Conservation (phyloP, 2,329 filamentous ascomycete genomes). For the Xylaria sp. region DNA sequence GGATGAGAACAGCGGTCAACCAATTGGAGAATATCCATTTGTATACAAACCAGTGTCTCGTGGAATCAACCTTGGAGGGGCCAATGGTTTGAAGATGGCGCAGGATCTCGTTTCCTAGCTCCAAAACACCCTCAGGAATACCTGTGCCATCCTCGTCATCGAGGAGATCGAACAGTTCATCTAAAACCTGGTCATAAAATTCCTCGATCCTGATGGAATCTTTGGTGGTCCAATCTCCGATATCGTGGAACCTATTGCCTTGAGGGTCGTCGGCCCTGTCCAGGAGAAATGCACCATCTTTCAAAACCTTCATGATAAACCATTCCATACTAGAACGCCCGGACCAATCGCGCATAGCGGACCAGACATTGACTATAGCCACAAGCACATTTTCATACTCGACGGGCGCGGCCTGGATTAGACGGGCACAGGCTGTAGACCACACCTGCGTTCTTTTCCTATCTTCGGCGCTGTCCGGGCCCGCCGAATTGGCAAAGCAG, state of each 20-base stretch:
- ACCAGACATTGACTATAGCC: slow-evolving; percentile 86
- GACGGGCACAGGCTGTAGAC: slow-evolving; percentile 83
- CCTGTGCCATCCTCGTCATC: slow-evolving; percentile 84
- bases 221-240: slow-evolving; percentile 75
- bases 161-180: slow-evolving; percentile 82
- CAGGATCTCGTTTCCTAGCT: slow-evolving; percentile 83
- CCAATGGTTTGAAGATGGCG: slow-evolving; percentile 72
- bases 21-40: slow-evolving; percentile 94
- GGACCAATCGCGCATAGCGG: slow-evolving; percentile 85
- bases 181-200: slow-evolving; percentile 84
- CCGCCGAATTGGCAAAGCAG: slow-evolving; percentile 85
- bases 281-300: slow-evolving; percentile 88
- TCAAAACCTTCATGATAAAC: slow-evolving; percentile 92
- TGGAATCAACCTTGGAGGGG: slow-evolving; percentile 65
- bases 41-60: slow-evolving; percentile 82
- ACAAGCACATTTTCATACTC: slow-evolving; percentile 68
- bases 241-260: slow-evolving; percentile 67
- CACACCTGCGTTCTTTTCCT: slow-evolving; percentile 80
- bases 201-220: slow-evolving; percentile 83
- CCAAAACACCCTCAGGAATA: slow-evolving; percentile 83
- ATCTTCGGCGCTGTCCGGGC: slow-evolving; percentile 81
- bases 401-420: slow-evolving; percentile 70
- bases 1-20: slow-evolving; percentile 80
- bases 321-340: slow-evolving; percentile 89
- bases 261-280: slow-evolving; percentile 83